Evolutionary conservation across 305 asterid species (phyloP).

Genomic region (Solanum hybrid): DNA sequence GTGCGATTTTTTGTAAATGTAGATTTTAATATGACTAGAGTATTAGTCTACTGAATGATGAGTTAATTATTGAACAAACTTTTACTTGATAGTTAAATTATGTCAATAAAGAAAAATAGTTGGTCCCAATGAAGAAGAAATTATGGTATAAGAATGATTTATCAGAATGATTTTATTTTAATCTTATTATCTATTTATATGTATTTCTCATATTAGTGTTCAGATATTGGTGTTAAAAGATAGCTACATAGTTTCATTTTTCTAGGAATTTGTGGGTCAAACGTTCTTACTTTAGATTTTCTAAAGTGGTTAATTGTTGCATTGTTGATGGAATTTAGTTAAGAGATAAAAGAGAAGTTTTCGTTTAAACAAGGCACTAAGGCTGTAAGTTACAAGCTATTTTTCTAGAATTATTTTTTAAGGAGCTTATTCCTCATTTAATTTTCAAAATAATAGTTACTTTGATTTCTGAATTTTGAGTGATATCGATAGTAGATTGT

Average conservation of each 20-base stretch:
- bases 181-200: background rate
- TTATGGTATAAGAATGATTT: background rate
- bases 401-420: too few relatives aligned
- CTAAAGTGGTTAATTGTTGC: background rate
- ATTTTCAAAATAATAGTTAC: background rate
- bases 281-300: background rate
- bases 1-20: background rate
- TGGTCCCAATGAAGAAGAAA: background rate
- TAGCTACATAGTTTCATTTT: background rate
- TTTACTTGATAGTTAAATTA: background rate
- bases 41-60: background rate
- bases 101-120: background rate
- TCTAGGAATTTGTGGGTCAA: background rate
- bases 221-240: background rate
- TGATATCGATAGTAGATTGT: background rate
- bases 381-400: background rate
- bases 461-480: background rate
- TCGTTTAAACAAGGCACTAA: background rate
- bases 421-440: background rate
- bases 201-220: background rate
- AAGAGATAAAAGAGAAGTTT: background rate
- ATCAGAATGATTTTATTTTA: background rate
- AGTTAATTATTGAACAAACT: background rate
- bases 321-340: background rate
- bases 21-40: background rate